A percentile compares a stretch with the other conserved stretches of the same genome.
phyloP scores from a whole-genome alignment of 768 basidiomycete species.

The Mycena vitilis region DNA sequence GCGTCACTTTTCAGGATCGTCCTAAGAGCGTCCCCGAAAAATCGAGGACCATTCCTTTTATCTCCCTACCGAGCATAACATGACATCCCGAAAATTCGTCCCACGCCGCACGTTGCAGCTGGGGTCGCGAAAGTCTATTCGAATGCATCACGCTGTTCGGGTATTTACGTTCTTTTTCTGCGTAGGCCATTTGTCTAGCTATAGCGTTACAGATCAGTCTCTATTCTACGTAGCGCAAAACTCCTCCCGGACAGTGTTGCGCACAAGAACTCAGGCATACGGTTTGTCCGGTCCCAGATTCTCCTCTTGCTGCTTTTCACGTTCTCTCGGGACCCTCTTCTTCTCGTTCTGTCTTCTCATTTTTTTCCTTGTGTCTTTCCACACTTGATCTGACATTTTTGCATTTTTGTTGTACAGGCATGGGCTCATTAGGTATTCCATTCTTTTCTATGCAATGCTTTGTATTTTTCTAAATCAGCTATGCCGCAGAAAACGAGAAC shows the following conservation, averaged over 20 bases:
- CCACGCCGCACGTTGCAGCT: slow-evolving; percentile 15
- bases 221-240: background rate
- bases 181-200: background rate
- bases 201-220: background rate
- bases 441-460: background rate
- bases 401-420: background rate
- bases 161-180: too few relatives aligned
- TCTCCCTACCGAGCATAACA: too few relatives aligned
- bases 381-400: background rate
- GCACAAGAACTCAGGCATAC: slow-evolving; percentile 13
- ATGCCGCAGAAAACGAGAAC: background rate
- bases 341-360: too few relatives aligned
- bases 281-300: slow-evolving; percentile 1
- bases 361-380: too few relatives aligned
- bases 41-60: background rate
- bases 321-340: background rate
- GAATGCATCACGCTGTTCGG: too few relatives aligned
- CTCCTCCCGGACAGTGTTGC: too few relatives aligned
- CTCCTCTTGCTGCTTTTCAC: too few relatives aligned
- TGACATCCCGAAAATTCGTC: slow-evolving; percentile 10
- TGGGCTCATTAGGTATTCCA: background rate
- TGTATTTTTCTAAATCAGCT: background rate
- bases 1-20: too few relatives aligned
- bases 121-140: slow-evolving; percentile 6
- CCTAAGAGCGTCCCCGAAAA: background rate